Evolutionary conservation across 495 filamentous ascomycete genomes (phyloP).

Genomic region (Alectoria sarmentosa): DNA sequence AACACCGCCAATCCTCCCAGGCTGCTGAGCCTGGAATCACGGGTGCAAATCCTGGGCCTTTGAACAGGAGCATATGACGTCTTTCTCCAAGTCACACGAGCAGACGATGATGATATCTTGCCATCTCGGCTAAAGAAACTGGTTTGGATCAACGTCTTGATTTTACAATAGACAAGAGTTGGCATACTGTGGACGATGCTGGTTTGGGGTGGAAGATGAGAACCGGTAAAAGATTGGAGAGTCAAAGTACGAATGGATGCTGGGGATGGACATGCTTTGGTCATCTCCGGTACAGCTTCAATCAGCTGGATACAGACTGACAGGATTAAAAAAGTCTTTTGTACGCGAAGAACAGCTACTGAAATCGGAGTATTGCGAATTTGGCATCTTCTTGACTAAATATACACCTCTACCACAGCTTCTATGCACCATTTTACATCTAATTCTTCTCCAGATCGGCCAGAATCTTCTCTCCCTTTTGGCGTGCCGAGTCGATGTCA

Average conservation of each 20-base stretch:
- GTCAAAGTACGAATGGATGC: background rate
- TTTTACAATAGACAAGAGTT: background rate
- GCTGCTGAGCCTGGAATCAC: no score
- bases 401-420: constrained; percentile 12
- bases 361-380: constrained; percentile 3
- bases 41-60: background rate
- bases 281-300: background rate
- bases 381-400: constrained; percentile 7
- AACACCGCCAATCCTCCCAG: no score
- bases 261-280: background rate
- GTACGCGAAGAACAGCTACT: constrained; percentile 2
- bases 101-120: background rate
- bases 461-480: constrained; percentile 99
- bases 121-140: background rate
- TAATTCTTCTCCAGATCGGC: constrained; percentile 71
- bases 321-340: background rate
- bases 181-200: background rate
- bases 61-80: background rate
- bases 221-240: background rate
- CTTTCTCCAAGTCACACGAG: background rate
- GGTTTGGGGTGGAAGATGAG: no score
- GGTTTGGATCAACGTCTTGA: background rate
- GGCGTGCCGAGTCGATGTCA: constrained; percentile 83
- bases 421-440: constrained; percentile 10
- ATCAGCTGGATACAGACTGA: no score